phyloP scores from a whole-genome alignment of 306 rosid genomes.

The Vigna angularis region DNA sequence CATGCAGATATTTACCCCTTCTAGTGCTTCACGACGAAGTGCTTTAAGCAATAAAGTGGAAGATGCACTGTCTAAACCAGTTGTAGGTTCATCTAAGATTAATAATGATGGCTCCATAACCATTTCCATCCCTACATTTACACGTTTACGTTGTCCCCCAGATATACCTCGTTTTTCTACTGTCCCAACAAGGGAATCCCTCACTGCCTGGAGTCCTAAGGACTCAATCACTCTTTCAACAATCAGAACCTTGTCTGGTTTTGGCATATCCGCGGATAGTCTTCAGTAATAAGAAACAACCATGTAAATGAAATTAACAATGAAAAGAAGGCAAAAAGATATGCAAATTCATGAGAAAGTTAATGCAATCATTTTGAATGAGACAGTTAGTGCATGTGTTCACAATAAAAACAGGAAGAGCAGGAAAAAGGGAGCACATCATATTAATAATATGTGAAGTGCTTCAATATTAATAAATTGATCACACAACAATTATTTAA shows the following conservation, averaged over 20 bases:
- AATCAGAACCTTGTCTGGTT: slow-evolving; percentile 84
- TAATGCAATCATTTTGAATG: neutral
- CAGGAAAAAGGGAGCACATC: no score
- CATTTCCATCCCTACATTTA: slow-evolving; percentile 89
- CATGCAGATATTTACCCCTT: slow-evolving; percentile 63
- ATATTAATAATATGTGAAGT: no score
- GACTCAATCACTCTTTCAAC: slow-evolving; percentile 87
- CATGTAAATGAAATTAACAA: slow-evolving; percentile 41
- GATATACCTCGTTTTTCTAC: slow-evolving; percentile 82
- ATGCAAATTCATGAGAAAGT: slow-evolving; percentile 8
- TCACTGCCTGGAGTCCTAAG: slow-evolving; percentile 78
- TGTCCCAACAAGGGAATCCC: slow-evolving; percentile 87
- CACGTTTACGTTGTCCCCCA: slow-evolving; percentile 85
- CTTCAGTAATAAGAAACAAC: slow-evolving; percentile 52
- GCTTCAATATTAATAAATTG: neutral
- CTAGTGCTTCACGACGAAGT: slow-evolving; percentile 81
- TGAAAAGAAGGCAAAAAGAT: slow-evolving; percentile 17
- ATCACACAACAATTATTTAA: neutral
- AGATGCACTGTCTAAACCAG: slow-evolving; percentile 87
- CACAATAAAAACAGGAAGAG: no score
- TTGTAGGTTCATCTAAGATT: slow-evolving; percentile 85
- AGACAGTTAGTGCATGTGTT: neutral
- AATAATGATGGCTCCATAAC: slow-evolving; percentile 89
- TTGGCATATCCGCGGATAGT: slow-evolving; percentile 77
- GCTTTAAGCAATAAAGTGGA: slow-evolving; percentile 76